A percentile compares a stretch with the other conserved stretches of the same genome.
These are phyloP conservation scores for Purpureocillium takamizusanense DNA, from an alignment of 2,329 filamentous ascomycete genomes.

Conservation along the genomic window DNA sequence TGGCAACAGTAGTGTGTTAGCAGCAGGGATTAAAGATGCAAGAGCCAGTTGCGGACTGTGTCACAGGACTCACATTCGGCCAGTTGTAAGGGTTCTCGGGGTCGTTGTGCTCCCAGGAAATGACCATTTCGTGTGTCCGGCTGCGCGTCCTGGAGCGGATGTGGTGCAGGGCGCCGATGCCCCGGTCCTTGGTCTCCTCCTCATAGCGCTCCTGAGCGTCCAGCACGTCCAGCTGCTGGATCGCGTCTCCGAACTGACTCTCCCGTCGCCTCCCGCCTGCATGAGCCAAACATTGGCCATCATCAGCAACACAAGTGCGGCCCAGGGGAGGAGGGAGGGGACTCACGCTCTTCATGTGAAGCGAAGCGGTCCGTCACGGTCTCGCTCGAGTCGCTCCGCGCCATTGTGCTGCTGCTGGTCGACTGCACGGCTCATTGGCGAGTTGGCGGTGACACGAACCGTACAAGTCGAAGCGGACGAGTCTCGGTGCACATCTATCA, in stretches of 20 bases:
- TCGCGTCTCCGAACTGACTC: slow-evolving; percentile 13
- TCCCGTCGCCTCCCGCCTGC: slow-evolving; percentile 15
- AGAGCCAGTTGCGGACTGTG: too few relatives aligned
- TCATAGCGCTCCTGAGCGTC: slow-evolving; percentile 31
- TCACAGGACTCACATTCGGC: slow-evolving; percentile 23
- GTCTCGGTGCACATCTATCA: too few relatives aligned
- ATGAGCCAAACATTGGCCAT: too few relatives aligned
- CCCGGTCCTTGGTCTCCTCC: slow-evolving; percentile 28
- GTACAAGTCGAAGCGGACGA: neutral
- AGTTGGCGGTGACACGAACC: neutral
- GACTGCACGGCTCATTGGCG: too few relatives aligned
- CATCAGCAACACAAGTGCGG: too few relatives aligned
- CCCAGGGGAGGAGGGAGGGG: too few relatives aligned
- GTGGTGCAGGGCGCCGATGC: slow-evolving; percentile 21
- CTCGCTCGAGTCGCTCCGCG: slow-evolving; percentile 15
- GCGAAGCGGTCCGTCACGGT: slow-evolving; percentile 13
- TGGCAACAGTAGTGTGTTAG: slow-evolving; percentile 15
- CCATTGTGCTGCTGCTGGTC: slow-evolving; percentile 7
- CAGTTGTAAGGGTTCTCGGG: slow-evolving; percentile 46
- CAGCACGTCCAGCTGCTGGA: slow-evolving; percentile 22
- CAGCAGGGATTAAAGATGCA: too few relatives aligned
- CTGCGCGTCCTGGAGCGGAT: slow-evolving; percentile 24
- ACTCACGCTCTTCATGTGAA: neutral
- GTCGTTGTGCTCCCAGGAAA: slow-evolving; percentile 38
- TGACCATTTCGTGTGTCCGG: slow-evolving; percentile 21